Evolutionary conservation across 179 eudicot species (phyloP).

Genomic region (Heliamphora pulchella): DNA sequence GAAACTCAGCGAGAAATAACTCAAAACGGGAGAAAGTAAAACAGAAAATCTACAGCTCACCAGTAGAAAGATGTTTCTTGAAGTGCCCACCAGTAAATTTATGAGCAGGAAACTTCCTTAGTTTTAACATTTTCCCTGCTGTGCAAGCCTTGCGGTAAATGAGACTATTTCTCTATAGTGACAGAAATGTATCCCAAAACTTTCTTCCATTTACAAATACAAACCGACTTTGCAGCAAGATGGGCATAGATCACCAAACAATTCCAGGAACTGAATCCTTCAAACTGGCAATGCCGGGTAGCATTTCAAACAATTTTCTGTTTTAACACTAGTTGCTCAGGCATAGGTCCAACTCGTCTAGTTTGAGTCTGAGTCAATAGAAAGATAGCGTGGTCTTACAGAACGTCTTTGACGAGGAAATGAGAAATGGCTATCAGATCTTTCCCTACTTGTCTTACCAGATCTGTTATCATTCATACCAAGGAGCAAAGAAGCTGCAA

Average conservation of each 20-base stretch:
- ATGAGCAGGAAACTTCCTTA: too few relatives aligned
- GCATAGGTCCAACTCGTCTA: slow-evolving; percentile 11
- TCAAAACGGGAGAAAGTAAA: neutral
- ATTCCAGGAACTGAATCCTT: slow-evolving; percentile 11
- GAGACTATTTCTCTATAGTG: too few relatives aligned
- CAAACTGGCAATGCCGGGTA: neutral
- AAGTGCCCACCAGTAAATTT: neutral
- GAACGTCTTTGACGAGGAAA: slow-evolving; percentile 74
- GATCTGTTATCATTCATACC: slow-evolving; percentile 50
- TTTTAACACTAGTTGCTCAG: neutral
- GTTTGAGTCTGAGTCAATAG: slow-evolving; percentile 62
- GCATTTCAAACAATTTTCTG: neutral
- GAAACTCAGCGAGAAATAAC: neutral
- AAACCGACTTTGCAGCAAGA: slow-evolving; percentile 6
- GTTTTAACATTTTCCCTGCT: neutral
- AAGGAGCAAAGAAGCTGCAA: slow-evolving; percentile 63
- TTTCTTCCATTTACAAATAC: slow-evolving; percentile 10
- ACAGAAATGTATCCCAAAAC: neutral
- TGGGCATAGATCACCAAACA: slow-evolving; percentile 3
- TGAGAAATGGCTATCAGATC: slow-evolving; percentile 63
- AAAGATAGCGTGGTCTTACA: slow-evolving; percentile 56
- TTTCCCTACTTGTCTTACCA: slow-evolving; percentile 46
- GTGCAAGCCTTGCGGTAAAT: neutral
- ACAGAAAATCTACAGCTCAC: slow-evolving; percentile 12
- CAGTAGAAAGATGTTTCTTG: slow-evolving; percentile 11